Evolutionary conservation across 441 rosid genomes (phyloP), one percentile per base, ranked within the genome.

Genomic region (Euphorbia schlechtendalii): DNA sequence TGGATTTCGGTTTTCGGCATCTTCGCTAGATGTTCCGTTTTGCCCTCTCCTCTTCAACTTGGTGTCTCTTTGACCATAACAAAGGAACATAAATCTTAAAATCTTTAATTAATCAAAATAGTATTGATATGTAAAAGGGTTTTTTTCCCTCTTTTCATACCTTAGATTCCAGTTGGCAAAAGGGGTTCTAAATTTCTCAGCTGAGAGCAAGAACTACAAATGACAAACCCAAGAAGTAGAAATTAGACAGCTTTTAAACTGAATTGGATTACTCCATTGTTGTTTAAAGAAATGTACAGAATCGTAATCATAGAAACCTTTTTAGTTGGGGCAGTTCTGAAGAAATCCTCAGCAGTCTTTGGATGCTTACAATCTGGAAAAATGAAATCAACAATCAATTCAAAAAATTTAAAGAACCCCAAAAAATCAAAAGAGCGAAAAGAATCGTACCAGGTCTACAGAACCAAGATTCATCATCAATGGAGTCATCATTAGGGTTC

Each of bases 331-430:
- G 85, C 76, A 9, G 77, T 59, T 73, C 41, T 74, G 73, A 84
- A 65, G 76, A 87, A 88, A 73, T 90, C 97, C 56, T 88, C 89
- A 41, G 84, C 90, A 40, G 80, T 76, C 82, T 77, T 85, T 6
- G 99, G 96, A 78, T 93, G 97, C 28, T 82, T 84, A 82, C 97
- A 93, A 27, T 86, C 97, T 80, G 82, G 61, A 52, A 69, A 12
- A 20, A 14, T 9, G 74, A 58, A 68, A 13, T 1, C 63, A 40
- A 63, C 12, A 15, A 56, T 20, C 40, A 8, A 4, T 22, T 0
- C 27, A 3, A 65, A 15, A 3, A 10, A 18, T 28, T 7, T 0
- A 21, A 38, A 27, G 46, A 38, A 27, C 15, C 17, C 25, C 34
- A 24, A 54, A 4, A 55, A 12, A 43, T n/a, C 5, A 57, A 1